These are phyloP conservation scores for Pyrenochaeta sp. DNA, from an alignment of 2,329 filamentous ascomycete species.

Conservation along the genomic window DNA sequence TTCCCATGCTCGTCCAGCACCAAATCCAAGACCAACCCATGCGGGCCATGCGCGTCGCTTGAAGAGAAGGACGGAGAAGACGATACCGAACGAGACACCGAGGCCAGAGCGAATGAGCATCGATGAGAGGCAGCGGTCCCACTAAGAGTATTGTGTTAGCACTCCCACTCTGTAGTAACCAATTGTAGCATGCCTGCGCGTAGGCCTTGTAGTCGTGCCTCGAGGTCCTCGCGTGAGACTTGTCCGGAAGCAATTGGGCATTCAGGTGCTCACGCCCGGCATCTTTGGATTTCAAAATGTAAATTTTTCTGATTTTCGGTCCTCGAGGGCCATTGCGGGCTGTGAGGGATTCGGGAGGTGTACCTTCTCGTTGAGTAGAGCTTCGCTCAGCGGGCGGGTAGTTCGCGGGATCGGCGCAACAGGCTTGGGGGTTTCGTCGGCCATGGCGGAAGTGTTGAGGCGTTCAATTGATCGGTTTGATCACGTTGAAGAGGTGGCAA, in stretches of 20 bases:
- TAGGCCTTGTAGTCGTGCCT: not conserved
- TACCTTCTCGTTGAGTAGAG: conserved; percentile 99
- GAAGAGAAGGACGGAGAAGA: conserved; percentile 98
- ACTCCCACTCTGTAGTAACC: conserved; percentile 5
- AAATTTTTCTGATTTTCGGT: too few relatives aligned
- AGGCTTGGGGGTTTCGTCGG: conserved; percentile 64
- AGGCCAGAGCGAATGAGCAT: conserved; percentile 96
- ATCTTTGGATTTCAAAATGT: not conserved
- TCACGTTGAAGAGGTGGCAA: conserved; percentile 24
- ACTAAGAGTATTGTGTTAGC: conserved; percentile 65
- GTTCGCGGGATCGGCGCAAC: conserved; percentile 73
- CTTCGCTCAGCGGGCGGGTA: conserved; percentile 89
- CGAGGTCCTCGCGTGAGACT: conserved; percentile 19
- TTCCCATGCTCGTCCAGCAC: conserved; percentile 95
- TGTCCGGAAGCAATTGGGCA: conserved; percentile 6
- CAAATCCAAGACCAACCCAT: conserved; percentile 93
- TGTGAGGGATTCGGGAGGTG: conserved; percentile 7
- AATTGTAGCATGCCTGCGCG: conserved; percentile 3
- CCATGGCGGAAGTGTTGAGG: conserved; percentile 57
- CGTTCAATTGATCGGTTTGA: conserved; percentile 39
- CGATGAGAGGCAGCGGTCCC: conserved; percentile 98
- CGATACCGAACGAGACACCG: conserved; percentile 94
- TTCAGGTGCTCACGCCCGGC: not conserved
- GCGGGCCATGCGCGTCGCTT: conserved; percentile 98
- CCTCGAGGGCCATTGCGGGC: too few relatives aligned